Conservation (phyloP, 192 early-diverging fungal species). For the Jimgerdemannia flammicorona region DNA sequence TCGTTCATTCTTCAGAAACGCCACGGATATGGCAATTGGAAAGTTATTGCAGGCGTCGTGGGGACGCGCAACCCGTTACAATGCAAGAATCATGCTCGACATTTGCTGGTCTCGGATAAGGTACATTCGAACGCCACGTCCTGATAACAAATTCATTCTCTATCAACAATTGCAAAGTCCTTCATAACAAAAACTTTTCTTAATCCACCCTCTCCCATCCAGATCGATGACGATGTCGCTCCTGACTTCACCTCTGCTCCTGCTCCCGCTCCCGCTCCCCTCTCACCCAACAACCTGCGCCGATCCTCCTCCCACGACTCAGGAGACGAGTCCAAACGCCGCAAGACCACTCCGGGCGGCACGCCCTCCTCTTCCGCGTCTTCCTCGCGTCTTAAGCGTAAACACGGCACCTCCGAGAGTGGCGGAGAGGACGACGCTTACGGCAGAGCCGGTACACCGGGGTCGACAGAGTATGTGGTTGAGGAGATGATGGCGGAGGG, state of each 20-base stretch:
- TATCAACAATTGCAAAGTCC: no score
- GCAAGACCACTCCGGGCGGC: not conserved
- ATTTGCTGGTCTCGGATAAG: constrained; percentile 42
- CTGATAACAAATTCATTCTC: no score
- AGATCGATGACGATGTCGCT: not conserved
- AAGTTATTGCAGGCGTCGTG: constrained; percentile 43
- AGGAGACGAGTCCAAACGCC: not conserved
- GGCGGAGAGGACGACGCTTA: not conserved
- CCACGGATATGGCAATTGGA: constrained; percentile 58
- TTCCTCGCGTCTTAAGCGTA: not conserved
- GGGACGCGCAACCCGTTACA: constrained; percentile 53
- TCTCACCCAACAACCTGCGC: no score
- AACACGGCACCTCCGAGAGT: not conserved
- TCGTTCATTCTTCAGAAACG: constrained; percentile 20
- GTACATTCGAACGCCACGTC: not conserved
- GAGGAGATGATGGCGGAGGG: no score
- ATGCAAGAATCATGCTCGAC: constrained; percentile 60
- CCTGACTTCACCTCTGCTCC: not conserved
- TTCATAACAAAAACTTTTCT: not conserved
- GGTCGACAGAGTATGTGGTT: not conserved
- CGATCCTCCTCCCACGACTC: not conserved
- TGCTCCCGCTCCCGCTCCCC: not conserved
- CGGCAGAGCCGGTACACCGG: not conserved
- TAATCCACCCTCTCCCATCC: not conserved
- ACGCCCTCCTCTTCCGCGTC: not conserved